These are phyloP conservation scores for Nothophaeocryptopus gaeumannii DNA, from an alignment of 2,329 filamentous ascomycete species.

Conservation along the genomic window DNA sequence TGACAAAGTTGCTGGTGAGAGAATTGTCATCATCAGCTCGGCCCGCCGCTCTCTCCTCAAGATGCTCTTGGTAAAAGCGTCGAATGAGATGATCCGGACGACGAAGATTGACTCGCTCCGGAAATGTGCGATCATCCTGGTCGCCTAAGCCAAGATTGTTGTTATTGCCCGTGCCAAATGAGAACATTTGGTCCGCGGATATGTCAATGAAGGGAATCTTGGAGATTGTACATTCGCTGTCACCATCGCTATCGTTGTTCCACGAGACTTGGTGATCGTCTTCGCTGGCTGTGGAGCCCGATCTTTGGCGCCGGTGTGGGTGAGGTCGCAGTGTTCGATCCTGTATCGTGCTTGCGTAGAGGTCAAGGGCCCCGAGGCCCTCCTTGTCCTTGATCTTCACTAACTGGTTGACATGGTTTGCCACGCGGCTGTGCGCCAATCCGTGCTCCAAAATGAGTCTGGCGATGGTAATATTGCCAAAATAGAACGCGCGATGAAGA, in stretches of 20 bases:
- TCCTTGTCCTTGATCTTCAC: conserved; percentile 96
- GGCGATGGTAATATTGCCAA: conserved; percentile 83
- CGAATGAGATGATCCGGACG: conserved; percentile 75
- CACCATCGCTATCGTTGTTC: conserved; percentile 42
- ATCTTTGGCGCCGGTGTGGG: conserved; percentile 32
- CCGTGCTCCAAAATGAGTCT: conserved; percentile 73
- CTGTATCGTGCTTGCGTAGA: conserved; percentile 85
- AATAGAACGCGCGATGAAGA: conserved; percentile 84
- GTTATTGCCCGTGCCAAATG: conserved; percentile 96
- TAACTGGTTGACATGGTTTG: conserved; percentile 66
- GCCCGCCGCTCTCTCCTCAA: conserved; percentile 36
- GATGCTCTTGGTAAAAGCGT: conserved; percentile 68
- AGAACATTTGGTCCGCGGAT: conserved; percentile 79
- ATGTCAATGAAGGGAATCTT: conserved; percentile 37
- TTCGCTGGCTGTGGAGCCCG: conserved; percentile 39
- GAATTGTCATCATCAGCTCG: conserved; percentile 36
- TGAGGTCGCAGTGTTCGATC: conserved; percentile 61
- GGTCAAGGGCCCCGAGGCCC: conserved; percentile 88
- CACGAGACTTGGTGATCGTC: conserved; percentile 51
- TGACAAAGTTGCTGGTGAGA: conserved; percentile 19
- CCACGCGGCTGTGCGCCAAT: conserved; percentile 59
- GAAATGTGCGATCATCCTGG: conserved; percentile 89
- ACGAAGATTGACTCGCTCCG: conserved; percentile 74
- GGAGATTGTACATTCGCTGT: neutral
- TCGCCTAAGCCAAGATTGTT: conserved; percentile 90